Base-by-base conservation (phyloP, 768 basidiomycete species). In the Hericium alpestre region DNA sequence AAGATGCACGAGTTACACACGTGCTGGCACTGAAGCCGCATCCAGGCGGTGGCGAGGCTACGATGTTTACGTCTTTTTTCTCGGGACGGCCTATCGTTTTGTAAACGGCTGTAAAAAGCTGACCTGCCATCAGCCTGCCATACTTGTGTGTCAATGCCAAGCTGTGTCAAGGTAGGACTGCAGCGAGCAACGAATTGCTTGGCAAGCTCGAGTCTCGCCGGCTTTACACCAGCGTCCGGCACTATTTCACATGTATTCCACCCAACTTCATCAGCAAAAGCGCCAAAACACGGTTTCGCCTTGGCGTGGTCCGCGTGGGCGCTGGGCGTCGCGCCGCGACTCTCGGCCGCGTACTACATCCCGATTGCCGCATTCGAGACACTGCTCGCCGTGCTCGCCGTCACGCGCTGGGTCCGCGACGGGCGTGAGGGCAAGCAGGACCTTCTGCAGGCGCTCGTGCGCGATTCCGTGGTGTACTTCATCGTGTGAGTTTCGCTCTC, bases 131-230 rank as follows among this genome's bases (percentile, higher is more conserved):
- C n/a, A n/a, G n/a, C n/a, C n/a, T n/a, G n/a, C n/a, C 84, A 88
- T 1, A 87, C 86, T 39, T 72, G 73, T 0, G 82, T 80, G 64
- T 83, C 83, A 61, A 81, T 83, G 4, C 89, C 88, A 60, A 90
- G 78, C 57, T 83, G 81, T 20, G 67, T 66, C 41, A 90, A 69
- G 3, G 74, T 77, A 9, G 78, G 64, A 38, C 74, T 73, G 64
- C 84, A 86, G 20, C 72, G 69, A 3, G 69, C 70, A 13, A 77
- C 74, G 23, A 90, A 73, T 5, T 66, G 65, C 43, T 78, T 60
- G 9, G 67, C 65, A 38, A 57, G 53, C 5, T 57, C 55, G 16
- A 54, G 46, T 18, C 65, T 59, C 4, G 58, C 43, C 27, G 56
- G 56, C 7, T 11, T 11, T 18, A 57, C 55, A 32, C 32, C 32